phyloP scores from a whole-genome alignment of 805 yeast genomes.

The Yarrowia divulgata region DNA sequence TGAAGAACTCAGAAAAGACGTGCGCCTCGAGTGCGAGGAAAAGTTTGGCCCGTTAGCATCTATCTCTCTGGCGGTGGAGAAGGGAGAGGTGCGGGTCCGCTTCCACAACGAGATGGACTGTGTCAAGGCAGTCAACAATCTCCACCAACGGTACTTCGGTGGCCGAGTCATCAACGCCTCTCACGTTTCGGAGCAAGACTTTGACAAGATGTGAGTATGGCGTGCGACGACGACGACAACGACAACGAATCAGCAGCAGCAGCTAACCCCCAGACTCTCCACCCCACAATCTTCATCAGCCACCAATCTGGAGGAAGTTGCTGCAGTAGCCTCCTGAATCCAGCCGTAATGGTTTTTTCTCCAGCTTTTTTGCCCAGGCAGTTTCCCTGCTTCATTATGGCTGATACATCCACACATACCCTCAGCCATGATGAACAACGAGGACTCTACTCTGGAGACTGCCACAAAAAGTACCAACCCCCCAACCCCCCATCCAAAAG shows the following conservation, averaged over 20 bases:
- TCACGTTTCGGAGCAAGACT: conserved; percentile 37
- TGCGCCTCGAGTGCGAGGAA: conserved; percentile 51
- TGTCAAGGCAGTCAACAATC: conserved; percentile 49
- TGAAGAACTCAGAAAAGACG: conserved; percentile 51
- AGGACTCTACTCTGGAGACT: background rate
- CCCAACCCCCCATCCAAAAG: conserved; percentile 3
- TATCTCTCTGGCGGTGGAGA: conserved; percentile 46
- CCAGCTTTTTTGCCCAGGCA: background rate
- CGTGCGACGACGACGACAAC: background rate
- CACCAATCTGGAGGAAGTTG: background rate
- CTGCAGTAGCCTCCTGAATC: background rate
- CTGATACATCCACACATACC: conserved; percentile 9
- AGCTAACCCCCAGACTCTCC: conserved; percentile 26
- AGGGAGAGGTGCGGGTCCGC: conserved; percentile 50
- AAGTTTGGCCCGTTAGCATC: conserved; percentile 50
- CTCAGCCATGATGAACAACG: conserved; percentile 1
- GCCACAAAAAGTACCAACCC: background rate
- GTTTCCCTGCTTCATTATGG: background rate
- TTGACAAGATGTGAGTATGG: conserved; percentile 20
- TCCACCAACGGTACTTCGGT: conserved; percentile 51
- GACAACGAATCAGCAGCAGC: background rate
- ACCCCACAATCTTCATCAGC: background rate
- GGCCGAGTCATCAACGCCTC: conserved; percentile 49
- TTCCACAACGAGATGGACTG: conserved; percentile 46
- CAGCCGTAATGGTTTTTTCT: conserved; percentile 5